Conservation (phyloP, 352 stramenopile genomes). For the Phytophthora pluvialis region DNA sequence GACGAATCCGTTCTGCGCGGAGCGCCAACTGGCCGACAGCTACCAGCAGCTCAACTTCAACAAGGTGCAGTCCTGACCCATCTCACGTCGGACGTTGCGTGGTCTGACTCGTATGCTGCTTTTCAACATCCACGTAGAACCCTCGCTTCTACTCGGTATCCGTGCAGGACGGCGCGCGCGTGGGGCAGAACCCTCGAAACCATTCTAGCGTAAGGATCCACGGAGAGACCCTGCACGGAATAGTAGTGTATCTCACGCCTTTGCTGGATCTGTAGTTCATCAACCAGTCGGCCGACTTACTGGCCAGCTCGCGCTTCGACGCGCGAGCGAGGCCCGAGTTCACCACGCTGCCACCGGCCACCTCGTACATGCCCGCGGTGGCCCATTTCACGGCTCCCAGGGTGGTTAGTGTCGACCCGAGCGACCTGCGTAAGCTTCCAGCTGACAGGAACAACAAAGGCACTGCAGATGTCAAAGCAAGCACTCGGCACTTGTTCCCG, state of each 20-base stretch:
- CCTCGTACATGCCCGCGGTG: constrained; percentile 49
- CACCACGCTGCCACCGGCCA: constrained; percentile 40
- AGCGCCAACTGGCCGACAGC: constrained; percentile 78
- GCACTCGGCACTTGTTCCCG: constrained; percentile 27
- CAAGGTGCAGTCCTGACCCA: constrained; percentile 51
- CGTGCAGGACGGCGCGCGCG: constrained; percentile 48
- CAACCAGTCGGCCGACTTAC: constrained; percentile 61
- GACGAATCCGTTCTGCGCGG: constrained; percentile 74
- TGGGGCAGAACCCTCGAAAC: constrained; percentile 71
- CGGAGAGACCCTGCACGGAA: background rate
- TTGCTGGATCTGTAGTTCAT: constrained; percentile 57
- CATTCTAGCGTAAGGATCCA: constrained; percentile 69
- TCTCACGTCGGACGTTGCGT: constrained; percentile 15
- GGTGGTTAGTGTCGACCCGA: constrained; percentile 61
- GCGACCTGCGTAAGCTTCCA: constrained; percentile 39
- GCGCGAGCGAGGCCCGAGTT: constrained; percentile 61
- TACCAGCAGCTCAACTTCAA: constrained; percentile 81
- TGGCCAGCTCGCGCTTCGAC: constrained; percentile 65
- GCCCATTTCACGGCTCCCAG: constrained; percentile 47
- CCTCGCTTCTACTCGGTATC: constrained; percentile 72
- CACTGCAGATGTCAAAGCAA: constrained; percentile 19
- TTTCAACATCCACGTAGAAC: constrained; percentile 51
- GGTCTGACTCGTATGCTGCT: constrained; percentile 19
- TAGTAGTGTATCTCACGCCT: constrained; percentile 18
- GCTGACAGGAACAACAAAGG: constrained; percentile 5